Evolutionary conservation across 2,329 filamentous ascomycete species (phyloP), one percentile per base, ranked within the genome.

Genomic region (Penicillium sp.): DNA sequence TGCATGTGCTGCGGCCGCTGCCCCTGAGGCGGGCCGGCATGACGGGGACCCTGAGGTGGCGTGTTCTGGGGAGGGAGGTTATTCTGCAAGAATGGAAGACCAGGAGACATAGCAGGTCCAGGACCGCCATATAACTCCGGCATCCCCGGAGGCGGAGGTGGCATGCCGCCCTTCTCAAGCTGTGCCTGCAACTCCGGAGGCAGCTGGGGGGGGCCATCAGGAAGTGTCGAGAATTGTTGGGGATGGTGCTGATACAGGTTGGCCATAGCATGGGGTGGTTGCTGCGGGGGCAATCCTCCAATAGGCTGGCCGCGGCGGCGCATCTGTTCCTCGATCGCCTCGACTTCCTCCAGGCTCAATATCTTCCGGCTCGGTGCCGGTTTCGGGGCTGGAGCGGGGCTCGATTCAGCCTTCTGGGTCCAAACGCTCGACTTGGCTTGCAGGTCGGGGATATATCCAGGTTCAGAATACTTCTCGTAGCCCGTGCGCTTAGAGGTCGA

Each of bases 291-390:
- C 27, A 62, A 52, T 23, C 55, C 33, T 46, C 58, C 49, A 44
- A 58, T 41, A 49, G 65, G 55, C 12, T 59, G 62, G 46, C 81
- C 73, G 59, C 91, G 86, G 29, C 81, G 78, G 52, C 88, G 83
- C 86, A 98, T 91, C 56, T 89, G 85, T 46, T 92, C 92, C 73
- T 98, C 93, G 18, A 98, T 84, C 46, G 92, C 92, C 73, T 98
- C 93, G 18, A 98, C 91, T 74, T 98, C 93, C 68, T 97, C 93
- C 64, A 98, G 71, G 63, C 89, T 97, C 87, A 98, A 85, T 73
- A 96, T 86, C 75, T 91, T 96, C 63, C 83, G 37, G 78, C 62
- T 41, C 74, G 68, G n/a, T 65, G 60, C 41, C 59, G 48, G 37
- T 59, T 59, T 49, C 38, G 59, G 12, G 32, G 55, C 58, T 23